Base-by-base conservation (phyloP, 2,329 filamentous ascomycete genomes). In the Aspergillus pseudonomiae region DNA sequence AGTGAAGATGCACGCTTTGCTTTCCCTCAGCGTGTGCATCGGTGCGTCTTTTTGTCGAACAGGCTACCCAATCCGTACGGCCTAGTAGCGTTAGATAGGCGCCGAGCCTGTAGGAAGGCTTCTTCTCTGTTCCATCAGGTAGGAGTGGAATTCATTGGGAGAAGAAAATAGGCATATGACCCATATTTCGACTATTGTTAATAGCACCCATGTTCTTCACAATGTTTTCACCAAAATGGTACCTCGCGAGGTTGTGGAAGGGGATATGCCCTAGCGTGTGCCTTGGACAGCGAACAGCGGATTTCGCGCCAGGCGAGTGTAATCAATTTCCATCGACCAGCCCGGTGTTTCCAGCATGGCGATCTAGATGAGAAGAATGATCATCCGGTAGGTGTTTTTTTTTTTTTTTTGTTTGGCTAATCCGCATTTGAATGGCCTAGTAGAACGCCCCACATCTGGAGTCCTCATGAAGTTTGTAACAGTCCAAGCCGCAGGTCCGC, bases 391-490 rank as follows among this genome's bases (percentile, higher is more conserved):
- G 10, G 16, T 52, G 12, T 28, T 50, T 50, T 14, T 26, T 28
- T 26, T 14, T 50, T 10, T 28, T 50, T 50, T 14, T 26, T 28
- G 14, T 14, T 50, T 10, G 32, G 26, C n/a, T 24, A 21, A 41
- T 5, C 7, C 30, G 26, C 6, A 30, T 26, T 19, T 68, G 77
- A 50, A 78, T 4, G 0, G 21, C 32, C 10, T 55, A 55, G 26
- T 55, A 80, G 63, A 80, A 80, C 9, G 78, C 75, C 32, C 78
- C 78, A 70, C 80, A 82, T 58, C 79, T 75, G 48, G 79, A 81
- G 64, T 82, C 82, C 67, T 82, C 80, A 74, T 84, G 82, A 4
- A 77, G 71, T 59, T 74, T 78, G 67, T 82, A 83, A 68, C 82
- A 84, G 57, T 80, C 80, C 61, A 83, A 64, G 43, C 82, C 79